A percentile compares a stretch with the other conserved stretches of the same genome.
phyloP scores from a whole-genome alignment of 768 basidiomycete species.

The Hortiboletus campestris region DNA sequence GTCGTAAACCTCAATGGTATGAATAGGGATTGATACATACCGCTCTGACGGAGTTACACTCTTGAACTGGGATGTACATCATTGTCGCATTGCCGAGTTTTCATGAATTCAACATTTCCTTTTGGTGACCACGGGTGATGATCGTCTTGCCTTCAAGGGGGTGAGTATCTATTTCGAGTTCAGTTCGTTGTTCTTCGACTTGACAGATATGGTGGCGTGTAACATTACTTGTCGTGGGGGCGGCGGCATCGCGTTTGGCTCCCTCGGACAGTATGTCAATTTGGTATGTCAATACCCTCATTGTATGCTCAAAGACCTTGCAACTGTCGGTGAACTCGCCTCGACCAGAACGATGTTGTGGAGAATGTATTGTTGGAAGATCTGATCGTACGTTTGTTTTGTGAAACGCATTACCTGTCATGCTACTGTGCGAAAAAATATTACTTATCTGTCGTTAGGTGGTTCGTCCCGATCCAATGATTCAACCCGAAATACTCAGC shows the following conservation, averaged over 20 bases:
- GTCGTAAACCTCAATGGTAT: neutral
- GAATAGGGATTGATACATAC: constrained; percentile 53
- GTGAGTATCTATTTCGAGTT: constrained; percentile 32
- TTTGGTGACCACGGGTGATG: constrained; percentile 56
- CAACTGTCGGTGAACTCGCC: neutral
- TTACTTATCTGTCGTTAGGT: neutral
- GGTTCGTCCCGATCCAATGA: neutral
- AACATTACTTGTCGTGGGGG: constrained; percentile 54
- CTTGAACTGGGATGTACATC: constrained; percentile 38
- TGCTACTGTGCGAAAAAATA: neutral
- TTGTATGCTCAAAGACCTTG: constrained; percentile 9
- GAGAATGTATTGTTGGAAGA: neutral
- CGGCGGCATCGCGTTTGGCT: constrained; percentile 57
- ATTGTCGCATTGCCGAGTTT: constrained; percentile 15
- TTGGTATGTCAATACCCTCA: neutral
- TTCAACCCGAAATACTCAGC: constrained; percentile 27
- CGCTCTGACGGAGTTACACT: constrained; percentile 47
- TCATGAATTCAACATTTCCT: neutral
- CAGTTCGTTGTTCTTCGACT: neutral
- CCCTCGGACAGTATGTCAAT: constrained; percentile 37
- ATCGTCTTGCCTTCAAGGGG: constrained; percentile 43
- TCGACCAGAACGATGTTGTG: neutral
- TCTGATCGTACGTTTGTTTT: neutral
- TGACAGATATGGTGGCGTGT: neutral
- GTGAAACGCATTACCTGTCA: neutral